Evolutionary conservation across 2,329 filamentous ascomycete species (phyloP).

Genomic region (Botrytis cinerea): DNA sequence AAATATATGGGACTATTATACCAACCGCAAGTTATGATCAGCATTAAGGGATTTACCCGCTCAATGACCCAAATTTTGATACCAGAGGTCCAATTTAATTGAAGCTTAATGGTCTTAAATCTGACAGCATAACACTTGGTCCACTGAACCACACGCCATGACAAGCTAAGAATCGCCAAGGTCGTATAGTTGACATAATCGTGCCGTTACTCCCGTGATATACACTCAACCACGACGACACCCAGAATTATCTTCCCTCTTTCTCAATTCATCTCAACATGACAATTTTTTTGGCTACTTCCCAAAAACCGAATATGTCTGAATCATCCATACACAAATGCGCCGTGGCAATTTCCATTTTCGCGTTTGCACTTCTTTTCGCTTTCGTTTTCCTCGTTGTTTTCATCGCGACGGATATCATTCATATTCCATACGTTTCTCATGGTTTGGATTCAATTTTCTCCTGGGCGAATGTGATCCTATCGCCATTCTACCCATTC

Average conservation of each 20-base stretch:
- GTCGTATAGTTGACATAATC: neutral
- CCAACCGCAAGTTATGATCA: neutral
- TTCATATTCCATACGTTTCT: neutral
- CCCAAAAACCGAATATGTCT: neutral
- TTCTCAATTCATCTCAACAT: neutral
- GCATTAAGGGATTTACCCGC: neutral
- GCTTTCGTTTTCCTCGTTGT: neutral
- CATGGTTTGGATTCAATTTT: neutral
- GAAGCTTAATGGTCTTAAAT: neutral
- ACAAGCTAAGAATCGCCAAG: neutral
- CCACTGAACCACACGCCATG: neutral
- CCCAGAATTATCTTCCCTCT: neutral
- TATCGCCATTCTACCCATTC: neutral
- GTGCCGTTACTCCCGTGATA: conserved; percentile 1
- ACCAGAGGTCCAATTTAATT: neutral
- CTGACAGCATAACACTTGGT: neutral
- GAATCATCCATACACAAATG: neutral
- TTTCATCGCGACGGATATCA: neutral
- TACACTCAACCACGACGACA: neutral
- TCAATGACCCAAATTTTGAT: neutral
- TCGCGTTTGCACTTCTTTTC: neutral
- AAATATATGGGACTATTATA: neutral
- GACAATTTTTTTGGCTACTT: too few relatives aligned
- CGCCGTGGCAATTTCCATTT: neutral
- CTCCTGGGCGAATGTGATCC: neutral